A percentile compares a stretch with the other conserved stretches of the same genome.
phyloP scores from a whole-genome alignment of 768 basidiomycete species.

The Tricholomella constricta region DNA sequence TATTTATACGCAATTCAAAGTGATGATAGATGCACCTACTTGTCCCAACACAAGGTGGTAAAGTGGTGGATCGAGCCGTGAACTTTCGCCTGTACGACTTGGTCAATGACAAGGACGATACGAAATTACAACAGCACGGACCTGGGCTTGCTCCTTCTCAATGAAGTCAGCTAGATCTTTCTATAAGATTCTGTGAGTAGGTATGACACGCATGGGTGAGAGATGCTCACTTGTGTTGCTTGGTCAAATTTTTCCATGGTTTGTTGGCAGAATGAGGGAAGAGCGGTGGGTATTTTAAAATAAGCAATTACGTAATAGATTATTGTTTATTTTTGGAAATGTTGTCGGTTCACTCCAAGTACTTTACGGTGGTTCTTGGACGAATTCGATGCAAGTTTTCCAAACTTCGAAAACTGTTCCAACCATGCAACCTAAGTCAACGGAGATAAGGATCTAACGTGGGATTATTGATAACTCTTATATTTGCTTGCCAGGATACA shows the following conservation, averaged over 20 bases:
- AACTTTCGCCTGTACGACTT: conserved; percentile 42
- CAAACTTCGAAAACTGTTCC: conserved; percentile 20
- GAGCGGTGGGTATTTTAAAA: conserved; percentile 1
- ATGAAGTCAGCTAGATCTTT: conserved; percentile 82
- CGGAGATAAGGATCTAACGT: conserved; percentile 18
- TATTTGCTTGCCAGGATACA: neutral
- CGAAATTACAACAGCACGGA: conserved; percentile 32
- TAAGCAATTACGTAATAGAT: conserved; percentile 15
- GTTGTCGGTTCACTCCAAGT: neutral
- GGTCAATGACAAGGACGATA: conserved; percentile 7
- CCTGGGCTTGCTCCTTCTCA: conserved; percentile 82
- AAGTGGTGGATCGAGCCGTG: conserved; percentile 74
- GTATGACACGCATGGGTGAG: neutral
- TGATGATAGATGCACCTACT: conserved; percentile 52
- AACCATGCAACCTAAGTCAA: neutral
- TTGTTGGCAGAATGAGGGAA: conserved; percentile 31
- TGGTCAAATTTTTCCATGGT: conserved; percentile 70
- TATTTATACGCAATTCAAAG: conserved; percentile 1
- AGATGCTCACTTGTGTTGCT: conserved; percentile 60
- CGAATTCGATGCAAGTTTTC: conserved; percentile 2
- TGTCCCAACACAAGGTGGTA: conserved; percentile 90
- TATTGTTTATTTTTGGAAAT: conserved; percentile 2
- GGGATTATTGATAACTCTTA: conserved; percentile 3
- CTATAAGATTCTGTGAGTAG: conserved; percentile 39
- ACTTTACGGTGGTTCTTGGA: neutral